These are phyloP conservation scores for Vigna mungo DNA, from an alignment of 306 rosid genomes.

Conservation along the genomic window DNA sequence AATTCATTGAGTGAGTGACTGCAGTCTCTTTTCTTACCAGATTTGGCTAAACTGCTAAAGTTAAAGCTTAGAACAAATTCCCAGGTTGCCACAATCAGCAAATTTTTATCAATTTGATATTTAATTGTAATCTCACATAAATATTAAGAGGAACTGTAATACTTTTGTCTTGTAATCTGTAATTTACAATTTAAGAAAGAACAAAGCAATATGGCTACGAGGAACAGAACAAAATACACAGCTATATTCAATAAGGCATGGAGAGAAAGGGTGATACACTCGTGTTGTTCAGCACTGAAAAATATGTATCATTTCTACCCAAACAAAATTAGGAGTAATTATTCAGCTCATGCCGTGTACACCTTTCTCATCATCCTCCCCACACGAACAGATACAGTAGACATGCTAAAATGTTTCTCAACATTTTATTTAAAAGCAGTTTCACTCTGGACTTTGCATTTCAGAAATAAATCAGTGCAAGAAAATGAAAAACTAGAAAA, in stretches of 20 bases:
- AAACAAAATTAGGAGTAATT: constrained; percentile 20
- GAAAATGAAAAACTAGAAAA: background rate
- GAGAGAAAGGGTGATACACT: constrained; percentile 30
- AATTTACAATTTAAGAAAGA: no score
- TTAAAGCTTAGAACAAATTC: no score
- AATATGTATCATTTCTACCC: constrained; percentile 10
- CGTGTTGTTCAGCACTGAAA: background rate
- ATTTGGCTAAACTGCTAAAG: background rate
- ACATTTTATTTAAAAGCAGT: background rate
- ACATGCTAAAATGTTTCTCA: constrained; percentile 31
- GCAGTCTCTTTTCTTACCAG: constrained; percentile 3
- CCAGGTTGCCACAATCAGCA: background rate
- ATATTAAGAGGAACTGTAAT: no score
- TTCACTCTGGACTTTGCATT: background rate
- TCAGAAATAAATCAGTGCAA: constrained; percentile 26
- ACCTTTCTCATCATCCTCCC: constrained; percentile 31
- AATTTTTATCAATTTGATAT: no score
- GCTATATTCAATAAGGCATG: background rate
- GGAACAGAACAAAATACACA: no score
- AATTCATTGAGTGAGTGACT: constrained; percentile 1
- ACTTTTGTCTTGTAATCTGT: no score
- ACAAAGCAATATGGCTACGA: no score
- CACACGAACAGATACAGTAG: constrained; percentile 25
- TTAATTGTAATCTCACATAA: no score
- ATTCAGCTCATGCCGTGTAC: constrained; percentile 20